Percentiles rank a stretch among this genome's conserved stretches.
phyloP scores from a whole-genome alignment of 176 grass and related monocot genomes.

The Tuctoria greenei region DNA sequence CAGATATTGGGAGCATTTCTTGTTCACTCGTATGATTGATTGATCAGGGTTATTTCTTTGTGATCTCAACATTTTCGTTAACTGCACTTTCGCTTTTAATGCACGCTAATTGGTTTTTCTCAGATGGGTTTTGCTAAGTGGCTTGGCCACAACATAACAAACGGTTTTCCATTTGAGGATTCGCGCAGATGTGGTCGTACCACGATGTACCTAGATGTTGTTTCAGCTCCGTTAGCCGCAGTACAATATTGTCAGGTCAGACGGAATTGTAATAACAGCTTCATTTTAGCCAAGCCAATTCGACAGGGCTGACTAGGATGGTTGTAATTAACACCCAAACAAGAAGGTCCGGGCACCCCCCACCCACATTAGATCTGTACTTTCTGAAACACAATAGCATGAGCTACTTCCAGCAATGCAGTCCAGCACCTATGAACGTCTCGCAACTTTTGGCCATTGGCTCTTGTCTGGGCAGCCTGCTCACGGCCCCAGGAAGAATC shows the following conservation, averaged over 20 bases:
- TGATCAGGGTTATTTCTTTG: not conserved
- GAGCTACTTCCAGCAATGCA: slow-evolving; percentile 21
- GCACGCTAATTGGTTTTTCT: not conserved
- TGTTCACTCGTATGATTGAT: not conserved
- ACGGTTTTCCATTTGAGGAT: not conserved
- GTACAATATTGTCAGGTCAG: not conserved
- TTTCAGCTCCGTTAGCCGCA: not conserved
- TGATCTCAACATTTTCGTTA: not conserved
- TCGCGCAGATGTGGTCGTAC: slow-evolving; percentile 24
- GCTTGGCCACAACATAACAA: not conserved
- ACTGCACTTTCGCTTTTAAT: not conserved
- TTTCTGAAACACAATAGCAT: slow-evolving; percentile 18
- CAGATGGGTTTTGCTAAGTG: not conserved
- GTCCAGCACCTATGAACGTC: not conserved
- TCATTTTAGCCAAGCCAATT: slow-evolving; percentile 13
- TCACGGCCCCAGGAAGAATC: slow-evolving; percentile 22
- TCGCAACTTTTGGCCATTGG: not conserved
- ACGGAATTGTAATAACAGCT: slow-evolving; percentile 6
- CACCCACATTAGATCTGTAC: slow-evolving; percentile 29
- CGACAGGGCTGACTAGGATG: slow-evolving; percentile 15
- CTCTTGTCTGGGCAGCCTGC: slow-evolving; percentile 3
- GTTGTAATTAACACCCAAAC: not conserved
- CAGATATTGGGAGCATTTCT: not conserved
- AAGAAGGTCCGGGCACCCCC: not conserved
- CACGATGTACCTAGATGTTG: slow-evolving; percentile 13